phyloP scores from a whole-genome alignment of 116 monocot genomes.

The Phalaenopsis hybrid region DNA sequence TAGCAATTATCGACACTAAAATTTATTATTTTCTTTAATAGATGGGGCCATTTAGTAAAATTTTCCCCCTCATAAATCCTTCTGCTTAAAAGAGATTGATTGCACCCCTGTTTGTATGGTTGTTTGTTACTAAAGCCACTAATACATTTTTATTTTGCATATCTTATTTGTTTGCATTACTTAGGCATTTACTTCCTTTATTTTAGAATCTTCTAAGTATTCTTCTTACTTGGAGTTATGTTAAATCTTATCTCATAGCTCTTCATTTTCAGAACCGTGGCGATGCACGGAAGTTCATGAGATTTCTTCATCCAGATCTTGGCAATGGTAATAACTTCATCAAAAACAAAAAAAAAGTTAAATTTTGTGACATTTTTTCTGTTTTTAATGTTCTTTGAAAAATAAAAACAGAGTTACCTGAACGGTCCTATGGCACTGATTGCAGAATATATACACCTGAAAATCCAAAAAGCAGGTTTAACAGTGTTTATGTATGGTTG shows the following conservation, averaged over 20 bases:
- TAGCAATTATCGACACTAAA: too few relatives aligned
- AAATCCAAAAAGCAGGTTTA: slow-evolving; percentile 87
- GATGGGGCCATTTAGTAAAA: too few relatives aligned
- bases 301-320: slow-evolving; percentile 88
- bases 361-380: neutral
- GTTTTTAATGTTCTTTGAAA: neutral
- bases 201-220: neutral
- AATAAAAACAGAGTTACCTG: slow-evolving; percentile 64
- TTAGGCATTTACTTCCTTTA: neutral
- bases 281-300: slow-evolving; percentile 95
- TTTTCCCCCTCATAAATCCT: too few relatives aligned
- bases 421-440: slow-evolving; percentile 85
- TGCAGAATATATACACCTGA: slow-evolving; percentile 96
- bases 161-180: neutral
- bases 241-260: neutral
- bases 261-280: slow-evolving; percentile 53
- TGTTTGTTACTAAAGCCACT: neutral
- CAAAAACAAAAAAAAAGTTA: neutral
- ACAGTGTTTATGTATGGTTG: slow-evolving; percentile 90
- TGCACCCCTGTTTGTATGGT: too few relatives aligned
- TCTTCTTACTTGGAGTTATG: neutral
- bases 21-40: too few relatives aligned
- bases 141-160: neutral
- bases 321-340: slow-evolving; percentile 61
- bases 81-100: too few relatives aligned